Conservation (phyloP, 2,329 filamentous ascomycete genomes). For the Aspergillus cejpii region DNA sequence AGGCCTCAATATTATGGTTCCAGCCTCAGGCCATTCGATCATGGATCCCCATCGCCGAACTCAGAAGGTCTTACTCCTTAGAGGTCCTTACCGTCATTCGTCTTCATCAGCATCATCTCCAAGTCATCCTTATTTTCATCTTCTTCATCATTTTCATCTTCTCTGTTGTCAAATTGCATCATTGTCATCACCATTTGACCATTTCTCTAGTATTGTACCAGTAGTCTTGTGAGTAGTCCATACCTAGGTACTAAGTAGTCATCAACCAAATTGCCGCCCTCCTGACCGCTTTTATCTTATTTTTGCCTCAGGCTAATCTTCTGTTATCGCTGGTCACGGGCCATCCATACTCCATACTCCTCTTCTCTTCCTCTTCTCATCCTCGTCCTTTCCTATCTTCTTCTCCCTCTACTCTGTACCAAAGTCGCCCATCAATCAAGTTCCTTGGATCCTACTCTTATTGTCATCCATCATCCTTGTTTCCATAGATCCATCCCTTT, state of each 20-base stretch:
- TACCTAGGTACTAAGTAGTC: background rate
- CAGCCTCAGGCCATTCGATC: constrained; percentile 8
- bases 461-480: too few species aligned
- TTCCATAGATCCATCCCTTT: constrained; percentile 16
- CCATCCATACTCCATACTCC: too few species aligned
- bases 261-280: constrained; percentile 21
- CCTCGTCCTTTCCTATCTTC: background rate
- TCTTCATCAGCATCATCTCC: background rate
- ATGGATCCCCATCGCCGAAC: background rate
- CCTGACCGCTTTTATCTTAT: constrained; percentile 26
- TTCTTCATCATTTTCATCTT: constrained; percentile 3
- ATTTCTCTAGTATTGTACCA: too few species aligned
- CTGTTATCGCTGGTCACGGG: constrained; percentile 30
- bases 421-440: constrained; percentile 3
- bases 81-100: background rate
- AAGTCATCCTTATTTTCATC: background rate
- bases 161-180: background rate
- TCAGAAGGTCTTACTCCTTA: background rate
- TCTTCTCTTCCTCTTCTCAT: constrained; percentile 4
- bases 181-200: background rate
- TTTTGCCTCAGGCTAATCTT: constrained; percentile 9
- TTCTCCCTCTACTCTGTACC: constrained; percentile 7
- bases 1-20: too few species aligned
- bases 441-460: constrained; percentile 24
- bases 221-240: background rate